Evolutionary conservation across 768 basidiomycete species (phyloP), one percentile per base, ranked within the genome.

Genomic region (Kwoniella dejecticola): DNA sequence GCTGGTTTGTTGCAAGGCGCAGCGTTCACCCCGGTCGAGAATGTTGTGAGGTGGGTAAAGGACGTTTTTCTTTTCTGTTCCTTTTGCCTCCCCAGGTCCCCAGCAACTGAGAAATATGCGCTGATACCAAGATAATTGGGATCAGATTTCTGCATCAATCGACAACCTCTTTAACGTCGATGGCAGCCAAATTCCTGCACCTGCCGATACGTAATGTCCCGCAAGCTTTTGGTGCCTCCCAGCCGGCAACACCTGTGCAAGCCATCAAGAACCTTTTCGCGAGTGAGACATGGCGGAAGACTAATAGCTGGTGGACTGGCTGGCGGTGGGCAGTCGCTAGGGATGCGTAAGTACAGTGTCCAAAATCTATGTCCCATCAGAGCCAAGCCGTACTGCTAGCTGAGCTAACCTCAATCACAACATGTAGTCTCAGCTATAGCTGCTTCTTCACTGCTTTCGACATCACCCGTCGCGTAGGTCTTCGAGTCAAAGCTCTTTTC

Each of bases 371-470:
- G n/a, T n/a, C n/a, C n/a, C n/a, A n/a, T n/a, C n/a, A n/a, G n/a
- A n/a, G n/a, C n/a, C n/a, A n/a, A n/a, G n/a, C n/a, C n/a, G n/a
- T n/a, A n/a, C 13, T 33, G 27, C 10, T 26, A 38, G 52, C 13
- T 44, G 48, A 31, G 23, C 44, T 41, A 10, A 42, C 2, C 3
- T n/a, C n/a, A n/a, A n/a, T n/a, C n/a, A n/a, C n/a, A n/a, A n/a
- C 13, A 21, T 45, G 6, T 57, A 71, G 72, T 6, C 26, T 76
- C 4, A 72, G 70, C 53, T 78, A 76, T 52, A 67, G 68, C 38
- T 57, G 68, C 42, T 78, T 78, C 65, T 78, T 78, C 57, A 73
- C 76, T 19, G 69, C 76, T 0, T 78, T 78, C 47, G 76, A 78
- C 52, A 56, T 74, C 8, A 75, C 76, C 12, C 41, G 76, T 12